These are phyloP conservation scores for Secale cereale DNA, from an alignment of 176 grass and related monocot species.

Conservation along the genomic window DNA sequence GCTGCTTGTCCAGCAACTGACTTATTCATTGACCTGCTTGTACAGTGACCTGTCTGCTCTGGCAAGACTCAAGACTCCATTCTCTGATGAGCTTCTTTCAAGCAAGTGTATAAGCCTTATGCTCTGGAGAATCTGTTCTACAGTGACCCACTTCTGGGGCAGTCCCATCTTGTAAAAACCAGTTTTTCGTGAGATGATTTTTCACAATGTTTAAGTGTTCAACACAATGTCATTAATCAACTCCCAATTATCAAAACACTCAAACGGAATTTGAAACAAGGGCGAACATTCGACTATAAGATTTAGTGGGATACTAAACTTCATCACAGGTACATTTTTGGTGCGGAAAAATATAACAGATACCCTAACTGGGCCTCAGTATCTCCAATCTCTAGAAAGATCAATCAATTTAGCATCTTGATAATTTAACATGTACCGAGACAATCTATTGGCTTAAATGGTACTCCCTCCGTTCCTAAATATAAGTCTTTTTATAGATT, in stretches of 20 bases:
- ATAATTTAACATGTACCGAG: background rate
- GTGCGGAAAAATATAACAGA: background rate
- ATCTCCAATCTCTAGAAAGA: background rate
- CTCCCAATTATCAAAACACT: background rate
- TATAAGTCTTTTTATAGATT: too few species aligned
- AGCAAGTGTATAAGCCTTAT: background rate
- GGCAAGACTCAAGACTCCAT: background rate
- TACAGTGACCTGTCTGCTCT: background rate
- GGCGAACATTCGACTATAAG: background rate
- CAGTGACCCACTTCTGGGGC: background rate
- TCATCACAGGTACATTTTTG: background rate
- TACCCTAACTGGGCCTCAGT: background rate
- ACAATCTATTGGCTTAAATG: background rate
- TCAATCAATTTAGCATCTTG: background rate
- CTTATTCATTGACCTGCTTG: background rate
- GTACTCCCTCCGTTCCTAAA: background rate
- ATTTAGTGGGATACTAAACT: background rate
- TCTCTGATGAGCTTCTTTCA: background rate
- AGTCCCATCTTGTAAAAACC: background rate
- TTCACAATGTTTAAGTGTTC: background rate
- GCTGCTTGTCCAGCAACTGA: constrained; percentile 5
- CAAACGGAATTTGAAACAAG: background rate
- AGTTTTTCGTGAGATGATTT: background rate
- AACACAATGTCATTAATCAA: background rate
- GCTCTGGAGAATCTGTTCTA: background rate